Evolutionary conservation across 495 filamentous ascomycete genomes (phyloP).

Genomic region (Aspergillus indologenus): DNA sequence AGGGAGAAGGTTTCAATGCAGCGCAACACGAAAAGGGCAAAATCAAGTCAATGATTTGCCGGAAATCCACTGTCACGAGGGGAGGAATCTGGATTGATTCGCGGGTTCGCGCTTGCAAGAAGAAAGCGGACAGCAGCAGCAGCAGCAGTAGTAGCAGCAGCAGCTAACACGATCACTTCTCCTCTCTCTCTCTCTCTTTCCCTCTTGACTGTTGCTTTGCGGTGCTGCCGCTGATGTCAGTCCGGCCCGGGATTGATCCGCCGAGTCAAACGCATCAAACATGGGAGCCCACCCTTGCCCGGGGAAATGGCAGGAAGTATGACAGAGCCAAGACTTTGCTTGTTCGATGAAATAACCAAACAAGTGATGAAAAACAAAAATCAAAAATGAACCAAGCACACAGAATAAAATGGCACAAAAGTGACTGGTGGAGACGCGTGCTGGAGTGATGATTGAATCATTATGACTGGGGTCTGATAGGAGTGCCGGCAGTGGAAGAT

Average conservation of each 20-base stretch:
- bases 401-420: not conserved
- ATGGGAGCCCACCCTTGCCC: not conserved
- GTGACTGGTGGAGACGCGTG: not conserved
- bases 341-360: constrained; percentile 4
- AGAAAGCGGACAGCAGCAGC: not conserved
- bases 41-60: constrained; percentile 30
- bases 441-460: not conserved
- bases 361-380: not conserved
- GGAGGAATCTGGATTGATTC: constrained; percentile 18
- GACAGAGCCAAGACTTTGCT: not conserved
- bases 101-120: constrained; percentile 8
- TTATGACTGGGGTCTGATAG: not conserved
- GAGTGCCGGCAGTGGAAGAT: not conserved
- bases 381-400: not conserved
- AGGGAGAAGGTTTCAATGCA: constrained; percentile 3
- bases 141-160: too few species aligned
- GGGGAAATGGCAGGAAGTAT: not conserved
- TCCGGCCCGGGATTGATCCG: constrained; percentile 29
- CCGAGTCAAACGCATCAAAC: constrained; percentile 9
- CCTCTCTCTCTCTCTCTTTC: not conserved
- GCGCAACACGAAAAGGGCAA: constrained; percentile 4
- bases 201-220: constrained; percentile 24
- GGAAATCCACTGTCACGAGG: constrained; percentile 10
- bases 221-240: constrained; percentile 37
- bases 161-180: not conserved